These are phyloP conservation scores for Mixia osmundae DNA, from an alignment of 1,284 basidiomycete genomes.

Conservation along the genomic window DNA sequence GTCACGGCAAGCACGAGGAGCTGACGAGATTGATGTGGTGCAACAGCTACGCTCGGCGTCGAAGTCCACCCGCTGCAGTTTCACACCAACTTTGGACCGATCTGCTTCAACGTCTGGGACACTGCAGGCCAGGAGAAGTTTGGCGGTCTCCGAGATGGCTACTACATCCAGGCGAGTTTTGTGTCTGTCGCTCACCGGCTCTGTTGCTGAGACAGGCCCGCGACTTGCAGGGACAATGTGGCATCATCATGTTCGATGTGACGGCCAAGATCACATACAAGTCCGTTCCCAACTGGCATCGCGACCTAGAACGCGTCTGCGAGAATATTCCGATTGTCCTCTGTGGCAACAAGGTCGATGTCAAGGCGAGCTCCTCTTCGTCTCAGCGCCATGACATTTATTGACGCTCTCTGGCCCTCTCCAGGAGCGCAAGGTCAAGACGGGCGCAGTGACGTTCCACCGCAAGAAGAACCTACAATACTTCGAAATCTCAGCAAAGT, in stretches of 20 bases:
- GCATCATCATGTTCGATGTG: conserved; percentile 99
- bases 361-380: conserved; percentile 44
- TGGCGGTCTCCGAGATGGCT: conserved; percentile 88
- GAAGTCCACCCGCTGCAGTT: conserved; percentile 93
- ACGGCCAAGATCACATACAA: conserved; percentile 99
- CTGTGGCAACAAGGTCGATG: conserved; percentile 99
- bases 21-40: neutral
- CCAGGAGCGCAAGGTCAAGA: conserved; percentile 99
- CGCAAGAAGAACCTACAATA: conserved; percentile 99
- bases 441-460: conserved; percentile 75
- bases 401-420: neutral
- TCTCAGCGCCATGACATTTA: neutral
- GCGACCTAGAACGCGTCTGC: conserved; percentile 96
- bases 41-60: conserved; percentile 85
- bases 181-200: no score
- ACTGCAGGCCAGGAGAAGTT: conserved; percentile 99
- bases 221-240: conserved; percentile 51
- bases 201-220: neutral
- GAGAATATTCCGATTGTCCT: conserved; percentile 99
- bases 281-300: conserved; percentile 99
- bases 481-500: conserved; percentile 99
- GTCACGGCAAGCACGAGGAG: neutral
- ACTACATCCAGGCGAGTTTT: conserved; percentile 57
- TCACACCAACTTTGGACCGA: conserved; percentile 93
- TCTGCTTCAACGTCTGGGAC: conserved; percentile 99